A percentile compares a stretch with the other conserved stretches of the same genome.
Conservation (phyloP, 129 eudicot species). For the Flaveria linearis region DNA sequence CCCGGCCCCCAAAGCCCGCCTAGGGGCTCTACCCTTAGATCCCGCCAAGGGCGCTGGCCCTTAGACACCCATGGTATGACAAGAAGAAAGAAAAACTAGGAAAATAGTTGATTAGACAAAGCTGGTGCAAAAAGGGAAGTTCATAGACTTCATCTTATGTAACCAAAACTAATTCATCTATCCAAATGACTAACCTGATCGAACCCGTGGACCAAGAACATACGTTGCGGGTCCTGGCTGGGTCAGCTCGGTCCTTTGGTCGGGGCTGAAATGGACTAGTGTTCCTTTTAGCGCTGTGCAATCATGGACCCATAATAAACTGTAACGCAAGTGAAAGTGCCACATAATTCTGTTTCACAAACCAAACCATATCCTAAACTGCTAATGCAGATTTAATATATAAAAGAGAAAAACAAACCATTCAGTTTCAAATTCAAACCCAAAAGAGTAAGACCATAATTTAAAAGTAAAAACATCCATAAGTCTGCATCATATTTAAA, state of each 20-base stretch:
- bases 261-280: neutral
- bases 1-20: no score
- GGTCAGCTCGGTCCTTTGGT: slow-evolving; percentile 1
- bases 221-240: no score
- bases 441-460: neutral
- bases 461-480: neutral
- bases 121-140: no score
- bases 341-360: neutral
- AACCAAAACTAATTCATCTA: neutral
- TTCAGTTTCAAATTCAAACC: neutral
- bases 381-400: neutral
- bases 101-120: no score
- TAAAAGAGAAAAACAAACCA: neutral
- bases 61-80: no score
- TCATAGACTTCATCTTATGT: neutral
- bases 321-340: neutral
- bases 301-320: neutral
- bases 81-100: no score
- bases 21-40: no score
- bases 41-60: no score
- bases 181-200: neutral
- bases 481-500: neutral
- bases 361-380: neutral
- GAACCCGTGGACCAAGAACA: neutral
- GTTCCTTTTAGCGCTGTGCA: neutral